A percentile compares a stretch with the other conserved stretches of the same genome.
phyloP scores from a whole-genome alignment of 768 basidiomycete species.

The Amanita molliuscula region DNA sequence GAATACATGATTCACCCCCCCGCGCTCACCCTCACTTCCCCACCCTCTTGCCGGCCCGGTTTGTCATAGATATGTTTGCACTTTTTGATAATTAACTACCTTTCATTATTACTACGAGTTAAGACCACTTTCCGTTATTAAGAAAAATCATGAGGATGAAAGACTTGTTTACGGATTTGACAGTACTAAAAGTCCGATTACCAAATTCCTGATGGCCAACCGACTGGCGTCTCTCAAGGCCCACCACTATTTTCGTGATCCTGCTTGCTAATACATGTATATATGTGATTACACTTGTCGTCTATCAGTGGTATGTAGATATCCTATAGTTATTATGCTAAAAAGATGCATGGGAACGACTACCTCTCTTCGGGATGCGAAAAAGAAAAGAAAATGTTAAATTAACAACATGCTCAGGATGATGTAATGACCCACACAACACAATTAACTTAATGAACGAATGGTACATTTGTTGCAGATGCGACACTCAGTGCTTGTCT shows the following conservation, averaged over 20 bases:
- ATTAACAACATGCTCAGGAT: not conserved
- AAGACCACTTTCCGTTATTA: no score
- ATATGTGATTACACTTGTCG: slow-evolving; percentile 2
- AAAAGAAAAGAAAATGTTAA: not conserved
- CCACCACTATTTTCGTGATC: slow-evolving; percentile 15
- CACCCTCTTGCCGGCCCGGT: no score
- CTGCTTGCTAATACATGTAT: not conserved
- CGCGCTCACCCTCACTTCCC: no score
- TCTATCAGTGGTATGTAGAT: slow-evolving; percentile 2
- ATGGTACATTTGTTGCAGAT: not conserved
- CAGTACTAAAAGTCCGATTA: no score
- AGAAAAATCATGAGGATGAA: no score
- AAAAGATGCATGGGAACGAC: not conserved
- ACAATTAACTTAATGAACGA: not conserved
- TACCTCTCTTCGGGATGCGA: not conserved
- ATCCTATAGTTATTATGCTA: not conserved
- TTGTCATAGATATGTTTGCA: no score
- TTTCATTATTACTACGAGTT: no score
- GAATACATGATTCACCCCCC: slow-evolving; percentile 34
- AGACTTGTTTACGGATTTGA: no score
- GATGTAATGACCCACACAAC: not conserved
- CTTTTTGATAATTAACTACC: no score
- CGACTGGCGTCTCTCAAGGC: no score
- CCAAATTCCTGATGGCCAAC: no score
- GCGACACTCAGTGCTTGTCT: slow-evolving; percentile 26